Evolutionary conservation across 768 basidiomycete species (phyloP), one percentile per base, ranked within the genome.

Genomic region (Russula compacta): DNA sequence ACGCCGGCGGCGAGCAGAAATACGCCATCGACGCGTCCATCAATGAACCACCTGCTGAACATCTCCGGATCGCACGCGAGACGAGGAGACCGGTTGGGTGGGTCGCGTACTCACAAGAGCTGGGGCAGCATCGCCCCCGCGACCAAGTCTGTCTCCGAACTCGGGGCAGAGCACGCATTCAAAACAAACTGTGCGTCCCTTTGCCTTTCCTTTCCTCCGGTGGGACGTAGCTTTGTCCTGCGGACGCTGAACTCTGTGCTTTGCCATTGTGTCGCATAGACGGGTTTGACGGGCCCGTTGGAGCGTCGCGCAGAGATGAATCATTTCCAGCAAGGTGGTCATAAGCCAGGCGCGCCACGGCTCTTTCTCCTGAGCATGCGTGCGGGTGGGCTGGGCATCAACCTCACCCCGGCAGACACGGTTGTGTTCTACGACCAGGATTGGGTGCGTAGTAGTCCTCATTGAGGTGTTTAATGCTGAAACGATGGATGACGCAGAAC

Each of bases 351-450:
- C 61, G 85, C 85, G 0, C 91, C 92, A 0, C 70, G 76, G 3
- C 75, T 95, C 15, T 95, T 95, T 79, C 75, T 91, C 10, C 76
- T 92, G 10, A 87, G 86, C 68, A 92, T 89, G 0, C n/a, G 87
- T 6, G 83, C 89, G 0, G 90, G 89, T 12, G 90, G 90, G 0
- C 71, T 92, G 42, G 89, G 90, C 9, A 83, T 92, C 68, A 92
- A 88, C 69, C 78, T 92, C 49, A 81, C 82, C 15, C 87, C 86
- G 0, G 89, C 90, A 2, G 90, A 92, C 71, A 94, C 92, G 0
- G 93, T 95, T 59, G 92, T 95, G 60, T 91, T 95, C 73, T 94
- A 92, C 67, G 92, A 94, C 68, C 86, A 89, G 63, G 91, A 93
- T 71, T 93, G n/a, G n/a, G 91, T 92, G 71, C 33, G 81, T 72